A percentile compares a stretch with the other conserved stretches of the same genome.
These are phyloP conservation scores for Delonix regia DNA, from an alignment of 306 rosid genomes.

Conservation along the genomic window DNA sequence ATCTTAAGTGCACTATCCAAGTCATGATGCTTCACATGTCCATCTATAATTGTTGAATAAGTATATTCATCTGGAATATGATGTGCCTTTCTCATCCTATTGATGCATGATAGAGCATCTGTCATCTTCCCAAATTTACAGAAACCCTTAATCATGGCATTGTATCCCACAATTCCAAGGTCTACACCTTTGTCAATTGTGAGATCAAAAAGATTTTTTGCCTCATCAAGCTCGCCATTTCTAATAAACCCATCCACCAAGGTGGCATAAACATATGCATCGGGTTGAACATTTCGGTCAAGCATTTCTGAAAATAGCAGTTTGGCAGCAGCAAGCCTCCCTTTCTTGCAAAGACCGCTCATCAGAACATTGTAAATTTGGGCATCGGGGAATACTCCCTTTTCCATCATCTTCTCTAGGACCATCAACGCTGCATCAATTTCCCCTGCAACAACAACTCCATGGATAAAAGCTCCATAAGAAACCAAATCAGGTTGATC, in stretches of 20 bases:
- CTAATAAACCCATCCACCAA: constrained; percentile 75
- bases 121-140: constrained; percentile 79
- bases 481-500: constrained; percentile 69
- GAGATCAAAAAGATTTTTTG: constrained; percentile 59
- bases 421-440: constrained; percentile 66
- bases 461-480: constrained; percentile 81
- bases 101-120: constrained; percentile 60
- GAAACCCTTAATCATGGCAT: constrained; percentile 85
- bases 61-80: constrained; percentile 70
- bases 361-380: constrained; percentile 79
- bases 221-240: constrained; percentile 62
- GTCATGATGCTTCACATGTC: constrained; percentile 70
- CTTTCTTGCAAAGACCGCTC: constrained; percentile 78
- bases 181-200: constrained; percentile 53
- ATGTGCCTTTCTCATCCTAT: constrained; percentile 52
- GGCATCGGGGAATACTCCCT: constrained; percentile 76
- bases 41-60: constrained; percentile 79
- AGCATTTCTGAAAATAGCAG: constrained; percentile 76
- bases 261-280: constrained; percentile 76
- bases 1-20: constrained; percentile 59
- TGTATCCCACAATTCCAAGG: constrained; percentile 74
- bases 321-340: constrained; percentile 73
- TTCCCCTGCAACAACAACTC: constrained; percentile 63
- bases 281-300: constrained; percentile 63
- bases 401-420: constrained; percentile 69